These are phyloP conservation scores for Monilinia fructicola DNA, from an alignment of 2,329 filamentous ascomycete species.

Conservation along the genomic window DNA sequence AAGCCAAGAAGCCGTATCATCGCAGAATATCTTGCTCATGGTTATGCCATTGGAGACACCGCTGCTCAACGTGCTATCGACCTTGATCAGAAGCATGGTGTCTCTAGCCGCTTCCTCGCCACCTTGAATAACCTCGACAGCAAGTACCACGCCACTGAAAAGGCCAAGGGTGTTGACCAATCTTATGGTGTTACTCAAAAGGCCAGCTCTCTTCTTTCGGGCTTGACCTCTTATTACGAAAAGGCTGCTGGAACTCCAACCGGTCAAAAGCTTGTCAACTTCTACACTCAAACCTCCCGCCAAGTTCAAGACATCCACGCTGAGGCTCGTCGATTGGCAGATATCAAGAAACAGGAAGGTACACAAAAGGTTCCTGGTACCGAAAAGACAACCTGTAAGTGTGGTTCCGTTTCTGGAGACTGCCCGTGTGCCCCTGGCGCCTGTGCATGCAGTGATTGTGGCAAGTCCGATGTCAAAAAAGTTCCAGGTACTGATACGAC, in stretches of 20 bases:
- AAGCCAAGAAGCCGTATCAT: constrained; percentile 93
- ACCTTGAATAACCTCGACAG: constrained; percentile 75
- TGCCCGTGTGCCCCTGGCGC: constrained; percentile 49
- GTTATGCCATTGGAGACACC: constrained; percentile 70
- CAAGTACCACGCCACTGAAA: constrained; percentile 86
- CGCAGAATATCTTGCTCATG: constrained; percentile 94
- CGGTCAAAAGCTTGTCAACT: constrained; percentile 81
- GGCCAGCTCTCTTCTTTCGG: constrained; percentile 63
- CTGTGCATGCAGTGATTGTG: constrained; percentile 49
- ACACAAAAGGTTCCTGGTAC: constrained; percentile 43
- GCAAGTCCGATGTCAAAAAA: constrained; percentile 46
- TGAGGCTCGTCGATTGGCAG: constrained; percentile 84
- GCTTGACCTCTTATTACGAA: constrained; percentile 87
- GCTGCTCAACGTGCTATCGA: constrained; percentile 82
- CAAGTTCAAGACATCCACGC: constrained; percentile 92
- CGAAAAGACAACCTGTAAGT: constrained; percentile 50
- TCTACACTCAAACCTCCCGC: constrained; percentile 82
- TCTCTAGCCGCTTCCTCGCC: constrained; percentile 75
- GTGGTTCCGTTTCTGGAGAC: constrained; percentile 44
- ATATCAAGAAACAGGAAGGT: constrained; percentile 72
- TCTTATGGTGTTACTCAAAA: constrained; percentile 79
- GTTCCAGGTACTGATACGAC: constrained; percentile 45
- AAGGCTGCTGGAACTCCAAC: constrained; percentile 86
- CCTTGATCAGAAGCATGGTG: constrained; percentile 85
- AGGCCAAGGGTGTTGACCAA: constrained; percentile 78